These are phyloP conservation scores for Cryphonectria carpinicola DNA, from an alignment of 2,329 filamentous ascomycete species.

Conservation along the genomic window DNA sequence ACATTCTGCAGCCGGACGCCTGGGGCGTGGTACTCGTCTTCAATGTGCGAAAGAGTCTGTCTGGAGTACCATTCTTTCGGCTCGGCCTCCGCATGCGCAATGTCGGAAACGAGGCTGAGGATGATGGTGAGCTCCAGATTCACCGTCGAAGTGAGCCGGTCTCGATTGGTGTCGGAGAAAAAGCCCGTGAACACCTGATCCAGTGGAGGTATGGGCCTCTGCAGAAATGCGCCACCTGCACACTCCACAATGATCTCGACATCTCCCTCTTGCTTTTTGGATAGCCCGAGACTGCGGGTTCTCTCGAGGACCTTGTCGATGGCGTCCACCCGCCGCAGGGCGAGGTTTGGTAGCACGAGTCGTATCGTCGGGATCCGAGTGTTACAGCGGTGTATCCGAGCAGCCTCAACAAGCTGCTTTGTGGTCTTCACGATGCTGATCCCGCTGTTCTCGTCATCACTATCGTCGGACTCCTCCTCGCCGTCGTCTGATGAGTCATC, in stretches of 20 bases:
- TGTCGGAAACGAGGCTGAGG: slow-evolving; percentile 29
- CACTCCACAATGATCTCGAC: slow-evolving; percentile 28
- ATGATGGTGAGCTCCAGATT: slow-evolving; percentile 30
- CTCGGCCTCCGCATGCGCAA: slow-evolving; percentile 25
- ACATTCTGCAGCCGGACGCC: slow-evolving; percentile 39
- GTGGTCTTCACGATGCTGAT: slow-evolving; percentile 23
- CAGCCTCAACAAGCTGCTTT: slow-evolving; percentile 27
- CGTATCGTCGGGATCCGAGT: slow-evolving; percentile 27
- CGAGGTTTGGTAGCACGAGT: slow-evolving; percentile 26
- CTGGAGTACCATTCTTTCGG: slow-evolving; percentile 29
- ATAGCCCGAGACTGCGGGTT: slow-evolving; percentile 18
- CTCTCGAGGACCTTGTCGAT: slow-evolving; percentile 27
- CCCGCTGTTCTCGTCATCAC: slow-evolving; percentile 22
- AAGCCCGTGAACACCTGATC: slow-evolving; percentile 19
- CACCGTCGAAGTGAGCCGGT: slow-evolving; percentile 26
- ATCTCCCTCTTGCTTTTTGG: slow-evolving; percentile 22
- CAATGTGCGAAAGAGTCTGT: slow-evolving; percentile 28
- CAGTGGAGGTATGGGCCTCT: slow-evolving; percentile 21
- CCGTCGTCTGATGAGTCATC: slow-evolving; percentile 29
- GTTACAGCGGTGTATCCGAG: slow-evolving; percentile 28
- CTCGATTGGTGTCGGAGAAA: slow-evolving; percentile 28
- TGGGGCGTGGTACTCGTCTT: slow-evolving; percentile 28
- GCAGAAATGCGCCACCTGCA: slow-evolving; percentile 23
- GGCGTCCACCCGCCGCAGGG: slow-evolving; percentile 17
- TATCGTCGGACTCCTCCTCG: slow-evolving; percentile 19